Evolutionary conservation across 768 basidiomycete genomes (phyloP).

Genomic region (Phylloporus scabripes): DNA sequence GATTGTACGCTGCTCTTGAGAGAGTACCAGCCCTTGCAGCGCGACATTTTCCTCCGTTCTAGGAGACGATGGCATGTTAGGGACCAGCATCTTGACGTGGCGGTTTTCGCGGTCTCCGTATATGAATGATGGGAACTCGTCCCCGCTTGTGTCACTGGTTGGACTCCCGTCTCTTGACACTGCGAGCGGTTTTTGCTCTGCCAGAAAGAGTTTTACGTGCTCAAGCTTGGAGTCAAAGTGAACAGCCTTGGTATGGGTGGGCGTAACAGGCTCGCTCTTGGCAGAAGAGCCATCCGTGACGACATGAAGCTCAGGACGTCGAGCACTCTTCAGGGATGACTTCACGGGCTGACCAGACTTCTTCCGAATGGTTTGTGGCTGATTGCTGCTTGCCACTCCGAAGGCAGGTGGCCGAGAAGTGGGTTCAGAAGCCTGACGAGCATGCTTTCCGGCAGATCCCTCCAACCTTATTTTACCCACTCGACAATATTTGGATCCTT

Average conservation of each 20-base stretch:
- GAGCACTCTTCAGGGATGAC: conserved; percentile 77
- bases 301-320: conserved; percentile 49
- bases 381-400: neutral
- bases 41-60: conserved; percentile 41
- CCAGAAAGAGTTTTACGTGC: conserved; percentile 90
- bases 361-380: conserved; percentile 59
- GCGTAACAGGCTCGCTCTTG: conserved; percentile 80
- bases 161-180: conserved; percentile 90
- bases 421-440: conserved; percentile 24
- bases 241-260: conserved; percentile 74
- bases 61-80: conserved; percentile 56
- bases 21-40: conserved; percentile 52
- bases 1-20: conserved; percentile 49
- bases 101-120: conserved; percentile 41
- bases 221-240: conserved; percentile 92
- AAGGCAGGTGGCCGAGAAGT: neutral
- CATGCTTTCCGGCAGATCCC: conserved; percentile 15
- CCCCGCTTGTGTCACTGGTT: conserved; percentile 75
- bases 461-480: conserved; percentile 24
- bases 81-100: conserved; percentile 53
- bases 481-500: conserved; percentile 12
- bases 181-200: conserved; percentile 91
- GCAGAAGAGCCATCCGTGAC: conserved; percentile 43
- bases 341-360: conserved; percentile 94
- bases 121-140: conserved; percentile 69